Percentiles rank a stretch among this genome's conserved stretches.
phyloP scores from a whole-genome alignment of 2,329 filamentous ascomycete species.

The Pseudocercospora musae region DNA sequence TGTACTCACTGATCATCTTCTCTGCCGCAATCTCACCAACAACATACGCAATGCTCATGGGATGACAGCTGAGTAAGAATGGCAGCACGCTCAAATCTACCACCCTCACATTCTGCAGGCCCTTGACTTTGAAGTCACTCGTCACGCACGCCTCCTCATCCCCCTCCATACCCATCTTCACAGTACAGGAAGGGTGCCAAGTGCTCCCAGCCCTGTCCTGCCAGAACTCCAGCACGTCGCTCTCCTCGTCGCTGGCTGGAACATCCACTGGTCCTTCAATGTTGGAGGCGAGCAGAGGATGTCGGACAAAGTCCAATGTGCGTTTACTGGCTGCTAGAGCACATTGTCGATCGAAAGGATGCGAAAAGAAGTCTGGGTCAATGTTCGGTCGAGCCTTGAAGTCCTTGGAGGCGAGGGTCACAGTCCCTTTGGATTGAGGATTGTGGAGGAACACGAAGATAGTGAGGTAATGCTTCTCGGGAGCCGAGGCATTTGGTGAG shows the following conservation, averaged over 20 bases:
- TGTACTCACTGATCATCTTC: constrained; percentile 15
- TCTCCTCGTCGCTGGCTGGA: no score
- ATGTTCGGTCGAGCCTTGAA: constrained; percentile 60
- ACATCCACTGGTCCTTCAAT: background rate
- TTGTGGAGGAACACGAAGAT: constrained; percentile 30
- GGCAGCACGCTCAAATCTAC: constrained; percentile 8
- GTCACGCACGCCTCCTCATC: constrained; percentile 3
- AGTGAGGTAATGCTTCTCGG: background rate
- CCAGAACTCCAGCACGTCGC: background rate
- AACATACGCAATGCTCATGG: constrained; percentile 11
- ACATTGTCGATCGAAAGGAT: constrained; percentile 54
- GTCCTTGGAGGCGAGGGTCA: constrained; percentile 59
- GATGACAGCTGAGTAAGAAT: constrained; percentile 9
- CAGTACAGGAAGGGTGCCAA: constrained; percentile 7
- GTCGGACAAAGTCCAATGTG: background rate
- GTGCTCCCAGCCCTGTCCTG: background rate
- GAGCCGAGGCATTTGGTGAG: no score
- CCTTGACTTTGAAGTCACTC: constrained; percentile 3
- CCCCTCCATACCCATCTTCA: constrained; percentile 2
- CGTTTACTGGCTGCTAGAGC: constrained; percentile 48
- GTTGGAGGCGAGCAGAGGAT: constrained; percentile 3
- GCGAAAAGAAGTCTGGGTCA: constrained; percentile 52
- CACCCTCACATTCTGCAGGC: constrained; percentile 4
- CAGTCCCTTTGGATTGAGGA: constrained; percentile 55
- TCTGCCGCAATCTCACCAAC: constrained; percentile 14